Conservation (phyloP, 768 basidiomycete genomes). For the Tylopilus sp. region DNA sequence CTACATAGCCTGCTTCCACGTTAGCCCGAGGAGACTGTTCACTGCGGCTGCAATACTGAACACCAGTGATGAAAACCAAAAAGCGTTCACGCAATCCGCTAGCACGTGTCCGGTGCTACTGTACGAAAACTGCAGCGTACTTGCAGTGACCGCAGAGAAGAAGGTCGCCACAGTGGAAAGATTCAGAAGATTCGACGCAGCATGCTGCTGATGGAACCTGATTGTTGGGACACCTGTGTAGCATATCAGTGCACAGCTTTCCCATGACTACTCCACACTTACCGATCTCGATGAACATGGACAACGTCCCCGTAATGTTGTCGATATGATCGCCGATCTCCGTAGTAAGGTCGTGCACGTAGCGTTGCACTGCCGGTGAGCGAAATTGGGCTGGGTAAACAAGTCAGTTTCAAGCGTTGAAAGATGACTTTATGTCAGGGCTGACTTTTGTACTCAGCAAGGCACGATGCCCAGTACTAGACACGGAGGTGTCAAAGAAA, state of each 20-base stretch:
- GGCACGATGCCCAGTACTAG: constrained; percentile 54
- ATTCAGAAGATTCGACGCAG: constrained; percentile 46
- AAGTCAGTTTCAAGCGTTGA: constrained; percentile 5
- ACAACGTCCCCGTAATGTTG: constrained; percentile 47
- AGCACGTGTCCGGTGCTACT: constrained; percentile 31
- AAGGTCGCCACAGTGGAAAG: constrained; percentile 53
- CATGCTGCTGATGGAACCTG: constrained; percentile 52
- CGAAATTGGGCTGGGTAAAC: constrained; percentile 43
- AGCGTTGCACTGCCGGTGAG: constrained; percentile 51
- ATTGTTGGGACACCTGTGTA: constrained; percentile 51
- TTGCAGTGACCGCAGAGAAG: constrained; percentile 53
- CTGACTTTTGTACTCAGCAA: constrained; percentile 45
- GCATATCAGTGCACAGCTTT: constrained; percentile 26
- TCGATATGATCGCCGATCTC: constrained; percentile 56
- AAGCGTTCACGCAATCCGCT: constrained; percentile 44
- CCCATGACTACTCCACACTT: constrained; percentile 21
- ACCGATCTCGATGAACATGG: constrained; percentile 54
- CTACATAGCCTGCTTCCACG: constrained; percentile 60
- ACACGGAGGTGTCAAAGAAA: constrained; percentile 11
- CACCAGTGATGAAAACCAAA: constrained; percentile 54
- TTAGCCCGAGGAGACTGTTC: constrained; percentile 49
- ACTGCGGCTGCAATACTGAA: constrained; percentile 55
- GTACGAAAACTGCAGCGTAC: constrained; percentile 48
- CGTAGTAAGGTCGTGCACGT: constrained; percentile 48
- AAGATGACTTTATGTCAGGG: background rate